These are phyloP conservation scores for Pharnaceum exiguum DNA, from an alignment of 148 eudicot species.

Conservation along the genomic window DNA sequence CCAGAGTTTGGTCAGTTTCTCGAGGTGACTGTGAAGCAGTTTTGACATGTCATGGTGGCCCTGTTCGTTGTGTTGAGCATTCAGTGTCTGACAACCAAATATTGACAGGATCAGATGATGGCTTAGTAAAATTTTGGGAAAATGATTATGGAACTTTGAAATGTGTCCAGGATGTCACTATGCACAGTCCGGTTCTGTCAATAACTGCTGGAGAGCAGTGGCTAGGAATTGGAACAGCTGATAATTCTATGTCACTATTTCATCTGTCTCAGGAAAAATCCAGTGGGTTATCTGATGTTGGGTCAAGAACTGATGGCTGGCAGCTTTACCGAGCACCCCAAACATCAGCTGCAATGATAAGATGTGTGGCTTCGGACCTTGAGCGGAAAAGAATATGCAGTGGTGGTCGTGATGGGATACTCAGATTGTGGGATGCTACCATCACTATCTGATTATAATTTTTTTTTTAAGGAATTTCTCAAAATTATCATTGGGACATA, in stretches of 20 bases:
- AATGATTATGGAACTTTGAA: conserved; percentile 53
- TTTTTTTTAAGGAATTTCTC: too few relatives aligned
- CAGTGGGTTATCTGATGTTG: conserved; percentile 44
- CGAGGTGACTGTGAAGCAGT: conserved; percentile 83
- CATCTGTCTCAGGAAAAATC: conserved; percentile 69
- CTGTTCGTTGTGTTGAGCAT: conserved; percentile 57
- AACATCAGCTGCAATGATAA: conserved; percentile 61
- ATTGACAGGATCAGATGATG: conserved; percentile 81
- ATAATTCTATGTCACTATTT: conserved; percentile 82
- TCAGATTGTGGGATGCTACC: conserved; percentile 93
- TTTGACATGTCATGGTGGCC: conserved; percentile 76
- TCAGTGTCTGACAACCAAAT: conserved; percentile 68
- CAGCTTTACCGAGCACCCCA: conserved; percentile 78
- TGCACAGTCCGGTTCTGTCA: conserved; percentile 57
- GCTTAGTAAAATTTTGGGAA: conserved; percentile 83
- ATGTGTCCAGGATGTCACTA: conserved; percentile 63
- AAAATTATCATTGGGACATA: too few relatives aligned
- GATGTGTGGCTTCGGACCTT: conserved; percentile 74
- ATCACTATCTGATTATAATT: conserved; percentile 40
- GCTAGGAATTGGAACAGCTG: conserved; percentile 90
- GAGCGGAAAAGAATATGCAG: conserved; percentile 88
- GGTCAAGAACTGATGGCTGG: conserved; percentile 66
- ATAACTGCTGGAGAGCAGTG: conserved; percentile 67
- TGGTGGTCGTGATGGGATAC: conserved; percentile 84
- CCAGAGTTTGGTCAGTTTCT: conserved; percentile 85